Evolutionary conservation across 345 rosid species (phyloP).

Genomic region (Alliaria petiolata): DNA sequence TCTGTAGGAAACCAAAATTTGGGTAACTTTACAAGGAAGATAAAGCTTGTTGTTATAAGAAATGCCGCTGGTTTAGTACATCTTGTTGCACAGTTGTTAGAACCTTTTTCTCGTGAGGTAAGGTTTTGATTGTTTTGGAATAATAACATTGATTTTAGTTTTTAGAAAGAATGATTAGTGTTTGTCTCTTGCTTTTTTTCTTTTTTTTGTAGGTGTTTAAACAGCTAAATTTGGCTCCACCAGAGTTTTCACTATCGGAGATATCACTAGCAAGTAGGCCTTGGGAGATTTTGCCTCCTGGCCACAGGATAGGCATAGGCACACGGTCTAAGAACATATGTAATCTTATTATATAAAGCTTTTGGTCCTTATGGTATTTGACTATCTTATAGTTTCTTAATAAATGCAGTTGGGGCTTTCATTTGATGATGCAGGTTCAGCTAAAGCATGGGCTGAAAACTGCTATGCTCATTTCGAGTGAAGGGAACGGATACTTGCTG

Average conservation of each 20-base stretch:
- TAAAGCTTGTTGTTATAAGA: slow-evolving; percentile 58
- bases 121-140: too few relatives aligned
- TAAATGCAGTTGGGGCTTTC: not conserved
- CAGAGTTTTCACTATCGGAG: too few relatives aligned
- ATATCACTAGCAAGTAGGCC: too few relatives aligned
- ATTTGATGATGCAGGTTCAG: slow-evolving; percentile 55
- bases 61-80: slow-evolving; percentile 76
- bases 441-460: slow-evolving; percentile 78
- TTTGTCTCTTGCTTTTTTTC: slow-evolving; percentile 9
- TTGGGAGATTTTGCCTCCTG: too few relatives aligned
- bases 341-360: not conserved
- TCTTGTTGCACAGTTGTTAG: slow-evolving; percentile 71
- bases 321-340: too few relatives aligned
- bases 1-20: slow-evolving; percentile 75
- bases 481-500: slow-evolving; percentile 82
- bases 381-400: not conserved
- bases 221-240: too few relatives aligned
- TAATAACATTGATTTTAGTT: too few relatives aligned
- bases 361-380: not conserved
- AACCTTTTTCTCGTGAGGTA: slow-evolving; percentile 83
- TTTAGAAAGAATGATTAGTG: not conserved
- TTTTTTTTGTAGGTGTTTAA: too few relatives aligned
- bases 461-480: slow-evolving; percentile 81
- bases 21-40: slow-evolving; percentile 88
- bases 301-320: too few relatives aligned